Base-by-base conservation (phyloP, 83 land plant species). In the Picea abies region DNA sequence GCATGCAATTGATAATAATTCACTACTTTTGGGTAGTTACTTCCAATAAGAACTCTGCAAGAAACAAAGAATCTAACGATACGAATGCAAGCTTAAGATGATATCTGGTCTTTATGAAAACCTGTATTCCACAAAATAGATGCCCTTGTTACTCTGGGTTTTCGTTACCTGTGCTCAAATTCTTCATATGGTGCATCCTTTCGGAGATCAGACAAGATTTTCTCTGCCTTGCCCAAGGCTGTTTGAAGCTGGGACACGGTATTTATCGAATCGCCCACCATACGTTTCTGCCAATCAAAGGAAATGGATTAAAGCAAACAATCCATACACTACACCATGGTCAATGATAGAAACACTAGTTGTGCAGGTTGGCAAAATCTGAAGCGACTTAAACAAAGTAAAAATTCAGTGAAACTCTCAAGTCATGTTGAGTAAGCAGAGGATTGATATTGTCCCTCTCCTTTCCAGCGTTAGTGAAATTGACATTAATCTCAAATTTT, bases 171-270 rank as follows among this genome's bases (percentile, higher is more conserved):
- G 22, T 82, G 83, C 49, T 89, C 90, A 70, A 96, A 91, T 56
- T 87, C 82, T 26, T 86, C 78, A 78, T 85, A 93, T 22, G 92
- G 94, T 1, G 93, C 90, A 78, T 87, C 84, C 65, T 86, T 83
- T 20, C 93, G 92, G 63, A 96, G 89, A 25, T 76, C 60, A 5
- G 75, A 78, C 35, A 97, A 85, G 39, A 80, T 84, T 14, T 87
- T 94, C 61, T 97, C 97, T 14, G 93, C 95, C 69, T 93, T 81
- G 22, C 90, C 82, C n/a, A 96, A 84, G 10, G 92, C 91, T 72
- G 84, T 81, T 60, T 89, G 94, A 56, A 97, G 94, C 85, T 89
- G 93, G 65, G 60, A 29, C 1, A 92, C 81, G n/a, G 85, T 92
- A 77, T 86, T 72, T 12, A 97, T 88, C 23, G 77, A 90, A 44